These are phyloP conservation scores for Solanum chaucha DNA, from an alignment of 257 asterid genomes.

Conservation along the genomic window DNA sequence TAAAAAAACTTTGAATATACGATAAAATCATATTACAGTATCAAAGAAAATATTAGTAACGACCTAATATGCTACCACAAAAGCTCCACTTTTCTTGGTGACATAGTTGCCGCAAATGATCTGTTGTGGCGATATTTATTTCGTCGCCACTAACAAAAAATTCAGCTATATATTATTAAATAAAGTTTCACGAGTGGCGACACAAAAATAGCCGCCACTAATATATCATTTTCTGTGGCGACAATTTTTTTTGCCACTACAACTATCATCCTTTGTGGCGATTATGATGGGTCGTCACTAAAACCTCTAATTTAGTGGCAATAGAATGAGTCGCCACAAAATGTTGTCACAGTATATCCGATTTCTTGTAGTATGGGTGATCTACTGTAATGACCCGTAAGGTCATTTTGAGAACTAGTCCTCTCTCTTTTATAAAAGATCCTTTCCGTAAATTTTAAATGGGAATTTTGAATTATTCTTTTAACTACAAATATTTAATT, in stretches of 20 bases:
- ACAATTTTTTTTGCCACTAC: not conserved
- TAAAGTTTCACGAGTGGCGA: not conserved
- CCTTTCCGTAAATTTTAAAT: too few species aligned
- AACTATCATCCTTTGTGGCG: not conserved
- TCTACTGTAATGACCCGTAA: too few species aligned
- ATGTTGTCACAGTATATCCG: not conserved
- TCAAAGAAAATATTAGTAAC: not conserved
- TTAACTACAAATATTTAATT: too few species aligned
- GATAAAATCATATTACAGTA: not conserved
- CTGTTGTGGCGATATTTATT: not conserved
- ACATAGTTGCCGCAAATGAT: not conserved
- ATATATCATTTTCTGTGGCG: too few species aligned
- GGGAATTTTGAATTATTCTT: too few species aligned
- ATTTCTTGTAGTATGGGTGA: too few species aligned
- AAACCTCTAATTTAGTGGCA: not conserved
- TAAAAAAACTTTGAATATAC: not conserved
- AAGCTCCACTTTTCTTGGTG: not conserved
- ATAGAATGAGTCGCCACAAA: not conserved
- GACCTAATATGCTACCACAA: not conserved
- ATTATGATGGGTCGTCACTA: not conserved
- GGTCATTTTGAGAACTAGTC: too few species aligned
- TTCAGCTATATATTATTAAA: not conserved
- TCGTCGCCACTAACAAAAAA: not conserved
- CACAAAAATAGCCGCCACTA: not conserved
- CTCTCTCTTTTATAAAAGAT: too few species aligned